Percentiles rank a stretch among this genome's conserved stretches.
Conservation (phyloP, 1,284 basidiomycete species). For the Pyrrhoderma noxium region DNA sequence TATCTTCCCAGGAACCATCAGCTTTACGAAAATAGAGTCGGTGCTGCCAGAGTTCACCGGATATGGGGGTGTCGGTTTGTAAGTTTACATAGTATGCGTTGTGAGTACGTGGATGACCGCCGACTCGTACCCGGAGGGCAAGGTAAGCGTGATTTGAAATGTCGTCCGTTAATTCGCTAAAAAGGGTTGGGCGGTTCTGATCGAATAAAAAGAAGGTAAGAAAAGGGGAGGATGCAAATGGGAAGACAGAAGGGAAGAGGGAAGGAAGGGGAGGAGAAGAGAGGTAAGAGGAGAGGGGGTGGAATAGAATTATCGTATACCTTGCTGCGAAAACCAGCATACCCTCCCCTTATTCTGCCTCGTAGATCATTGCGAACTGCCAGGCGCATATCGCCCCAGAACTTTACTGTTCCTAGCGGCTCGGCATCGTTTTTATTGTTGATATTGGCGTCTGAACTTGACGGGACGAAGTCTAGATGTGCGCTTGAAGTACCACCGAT, state of each 20-base stretch:
- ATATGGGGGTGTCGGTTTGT: conserved; percentile 74
- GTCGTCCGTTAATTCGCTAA: conserved; percentile 78
- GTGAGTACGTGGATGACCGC: conserved; percentile 60
- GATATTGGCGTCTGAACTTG: conserved; percentile 8
- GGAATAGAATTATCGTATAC: no score
- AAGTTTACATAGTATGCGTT: conserved; percentile 85
- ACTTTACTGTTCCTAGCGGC: conserved; percentile 46
- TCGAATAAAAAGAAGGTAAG: conserved; percentile 20
- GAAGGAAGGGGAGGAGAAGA: no score
- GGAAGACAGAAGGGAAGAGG: not conserved
- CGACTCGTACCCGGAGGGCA: conserved; percentile 66
- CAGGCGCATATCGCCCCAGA: conserved; percentile 71
- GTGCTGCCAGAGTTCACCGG: conserved; percentile 86
- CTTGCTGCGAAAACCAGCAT: conserved; percentile 81
- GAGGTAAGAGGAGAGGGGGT: no score
- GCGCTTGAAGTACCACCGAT: conserved; percentile 80
- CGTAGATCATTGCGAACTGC: conserved; percentile 32
- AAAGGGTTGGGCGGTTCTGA: conserved; percentile 63
- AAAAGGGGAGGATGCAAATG: not conserved
- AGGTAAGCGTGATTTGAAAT: conserved; percentile 74
- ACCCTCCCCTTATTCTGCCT: conserved; percentile 62
- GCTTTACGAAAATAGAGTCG: conserved; percentile 67
- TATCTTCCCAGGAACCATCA: conserved; percentile 77
- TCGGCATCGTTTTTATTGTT: conserved; percentile 31
- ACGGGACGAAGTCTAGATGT: conserved; percentile 54